Evolutionary conservation across 345 rosid species (phyloP), one percentile per base, ranked within the genome.

Genomic region (Mangifera indica): DNA sequence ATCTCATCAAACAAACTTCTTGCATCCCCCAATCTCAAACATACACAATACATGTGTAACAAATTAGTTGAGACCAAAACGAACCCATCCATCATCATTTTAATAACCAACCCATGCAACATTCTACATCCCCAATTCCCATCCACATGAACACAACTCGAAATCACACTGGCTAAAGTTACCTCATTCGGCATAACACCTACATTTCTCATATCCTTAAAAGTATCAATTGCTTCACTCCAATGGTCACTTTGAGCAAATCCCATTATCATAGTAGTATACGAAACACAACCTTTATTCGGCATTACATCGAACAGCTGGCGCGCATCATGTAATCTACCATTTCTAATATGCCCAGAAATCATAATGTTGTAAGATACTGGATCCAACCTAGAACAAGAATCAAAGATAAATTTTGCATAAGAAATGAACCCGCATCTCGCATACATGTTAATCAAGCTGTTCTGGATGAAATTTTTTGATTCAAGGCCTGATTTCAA

Each of bases 321-420:
- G 24, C 84, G 80, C 2, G 97, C 96, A 10, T 89, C 88, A 2
- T 53, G 53, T 13, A 89, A 74, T 13, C 82, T 73, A 25, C 87
- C 90, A 15, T 81, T 76, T 18, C 76, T 70, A 0, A 88, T 83
- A 48, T 71, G 87, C 75, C 88, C 96, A 59, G 82, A 58, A 10
- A 91, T 74, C 93, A 91, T 86, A 45, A 93, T 87, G 73, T 91
- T 91, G 32, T 75, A 89, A 68, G 92, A 81, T 18, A 89, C 88
- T 9, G 81, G 78, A 59, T 88, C 91, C 76, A 77, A 57, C 45
- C 54, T 70, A 15, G 75, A 22, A 24, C 72, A 75, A 2, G 75
- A 58, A 51, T 74, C 72, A 14, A 88, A 93, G 29, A 91, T 66
- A 17, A 69, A 76, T 74, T 75, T 72, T 2, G 96, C 96, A 17